phyloP scores from a whole-genome alignment of 371 early-diverging fungal genomes.

The Rhizopus arrhizus region DNA sequence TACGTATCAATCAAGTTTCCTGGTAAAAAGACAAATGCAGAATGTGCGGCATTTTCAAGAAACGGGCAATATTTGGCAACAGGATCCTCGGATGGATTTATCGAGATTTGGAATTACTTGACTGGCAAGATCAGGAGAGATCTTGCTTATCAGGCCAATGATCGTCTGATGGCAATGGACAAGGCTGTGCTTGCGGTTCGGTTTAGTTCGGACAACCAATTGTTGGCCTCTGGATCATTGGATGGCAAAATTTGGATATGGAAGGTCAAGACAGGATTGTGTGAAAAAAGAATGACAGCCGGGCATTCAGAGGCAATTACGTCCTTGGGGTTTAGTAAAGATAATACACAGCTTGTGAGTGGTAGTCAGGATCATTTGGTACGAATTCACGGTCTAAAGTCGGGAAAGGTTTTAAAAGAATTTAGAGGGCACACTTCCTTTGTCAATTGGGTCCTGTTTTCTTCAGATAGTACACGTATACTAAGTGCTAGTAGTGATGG shows the following conservation, averaged over 20 bases:
- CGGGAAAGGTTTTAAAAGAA: slow-evolving; percentile 85
- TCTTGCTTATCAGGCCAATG: slow-evolving; percentile 84
- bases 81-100: slow-evolving; percentile 90
- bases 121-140: slow-evolving; percentile 90
- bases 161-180: slow-evolving; percentile 85
- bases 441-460: slow-evolving; percentile 79
- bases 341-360: slow-evolving; percentile 76
- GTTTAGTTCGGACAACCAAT: slow-evolving; percentile 76
- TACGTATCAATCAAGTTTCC: slow-evolving; percentile 69
- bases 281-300: slow-evolving; percentile 69
- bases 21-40: slow-evolving; percentile 79
- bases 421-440: slow-evolving; percentile 89
- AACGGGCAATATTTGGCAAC: slow-evolving; percentile 85
- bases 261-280: slow-evolving; percentile 78
- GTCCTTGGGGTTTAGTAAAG: slow-evolving; percentile 71
- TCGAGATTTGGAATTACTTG: slow-evolving; percentile 90
- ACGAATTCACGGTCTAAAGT: slow-evolving; percentile 85
- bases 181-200: slow-evolving; percentile 74
- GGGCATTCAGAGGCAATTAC: slow-evolving; percentile 90
- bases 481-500: slow-evolving; percentile 88
- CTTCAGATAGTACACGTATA: slow-evolving; percentile 65
- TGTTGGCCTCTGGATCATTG: slow-evolving; percentile 84
- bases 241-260: slow-evolving; percentile 89
- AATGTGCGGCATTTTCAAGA: slow-evolving; percentile 75
- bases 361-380: slow-evolving; percentile 80